Evolutionary conservation across 768 basidiomycete species (phyloP).

Genomic region (Auricularia sp.): DNA sequence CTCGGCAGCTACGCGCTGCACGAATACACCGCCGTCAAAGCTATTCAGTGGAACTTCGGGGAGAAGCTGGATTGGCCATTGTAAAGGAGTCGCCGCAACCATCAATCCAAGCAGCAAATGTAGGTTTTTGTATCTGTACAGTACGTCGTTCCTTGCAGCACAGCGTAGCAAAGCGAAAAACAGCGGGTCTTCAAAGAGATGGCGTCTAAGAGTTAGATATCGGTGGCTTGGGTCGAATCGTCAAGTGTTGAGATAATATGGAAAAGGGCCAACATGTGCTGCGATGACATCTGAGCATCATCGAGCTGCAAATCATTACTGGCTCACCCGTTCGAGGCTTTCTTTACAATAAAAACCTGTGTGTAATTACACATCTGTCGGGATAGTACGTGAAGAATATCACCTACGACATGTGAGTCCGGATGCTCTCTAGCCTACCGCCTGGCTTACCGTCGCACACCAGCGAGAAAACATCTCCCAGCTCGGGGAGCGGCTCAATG

Average conservation of each 20-base stretch:
- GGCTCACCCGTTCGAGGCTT: background rate
- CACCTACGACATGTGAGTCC: background rate
- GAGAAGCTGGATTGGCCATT: conserved; percentile 10
- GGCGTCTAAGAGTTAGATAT: too few relatives aligned
- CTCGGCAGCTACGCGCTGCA: conserved; percentile 65
- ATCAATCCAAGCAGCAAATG: background rate
- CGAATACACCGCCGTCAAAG: conserved; percentile 60
- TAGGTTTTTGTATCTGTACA: background rate
- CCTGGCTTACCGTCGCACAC: background rate
- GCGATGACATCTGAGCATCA: too few relatives aligned
- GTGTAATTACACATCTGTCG: background rate
- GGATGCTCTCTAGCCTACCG: background rate
- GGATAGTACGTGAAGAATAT: background rate
- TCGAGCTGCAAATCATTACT: background rate
- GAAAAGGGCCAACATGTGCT: too few relatives aligned
- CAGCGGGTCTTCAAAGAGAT: too few relatives aligned
- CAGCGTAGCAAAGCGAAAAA: too few relatives aligned
- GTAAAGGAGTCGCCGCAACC: background rate
- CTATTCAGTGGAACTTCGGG: conserved; percentile 55
- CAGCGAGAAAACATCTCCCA: background rate
- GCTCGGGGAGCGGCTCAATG: background rate
- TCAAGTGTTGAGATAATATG: too few relatives aligned
- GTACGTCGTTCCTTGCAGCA: background rate
- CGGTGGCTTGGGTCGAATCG: too few relatives aligned
- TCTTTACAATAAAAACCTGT: background rate